Base-by-base conservation (phyloP, 306 rosid species). In the Cucurbita pepo region DNA sequence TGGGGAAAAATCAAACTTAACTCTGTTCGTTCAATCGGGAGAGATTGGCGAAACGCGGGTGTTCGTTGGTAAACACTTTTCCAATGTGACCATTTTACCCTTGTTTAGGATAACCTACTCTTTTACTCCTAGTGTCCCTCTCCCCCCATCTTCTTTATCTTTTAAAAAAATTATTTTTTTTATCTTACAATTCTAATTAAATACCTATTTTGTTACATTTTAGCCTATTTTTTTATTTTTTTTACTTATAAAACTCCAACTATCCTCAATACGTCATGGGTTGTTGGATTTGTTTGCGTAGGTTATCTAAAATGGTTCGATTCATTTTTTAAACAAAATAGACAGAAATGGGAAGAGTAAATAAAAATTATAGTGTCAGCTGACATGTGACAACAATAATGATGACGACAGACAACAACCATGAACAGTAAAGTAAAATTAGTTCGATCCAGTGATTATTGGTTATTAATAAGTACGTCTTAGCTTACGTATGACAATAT, bases 31-130 rank as follows among this genome's bases (percentile, higher is more conserved):
- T 56, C 5, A 14, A 57, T 54, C 55, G 16, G 25, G 62, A n/a
- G 34, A 77, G 82, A 15, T 36, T 65, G 90, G 87, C 8, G 52
- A 83, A 84, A 81, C 82, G 85, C 91, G 88, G 75, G 80, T 70
- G 69, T 77, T 80, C 89, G 77, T 76, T 78, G 56, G 21, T 80
- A 12, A 12, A 10, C 50, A 4, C 45, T 47, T 21, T 43, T 1
- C 5, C 8, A 8, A 1, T 61, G 62, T 81, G 76, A 80, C 96
- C 13, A 0, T 74, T 71, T 25, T 82, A 44, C 61, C 88, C 89
- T 25, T 11, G 8, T 16, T 9, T 18, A 6, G 22, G 77, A 82
- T 84, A 79, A 82, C 77, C 48, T 77, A 62, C 51, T 74, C 73
- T 75, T 79, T 78, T 69, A 3, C 34, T 30, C 3, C 22, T 8